Evolutionary conservation across 495 filamentous ascomycete genomes (phyloP), one percentile per base, ranked within the genome.

Genomic region (Aspergillus sclerotiicarbonarius): DNA sequence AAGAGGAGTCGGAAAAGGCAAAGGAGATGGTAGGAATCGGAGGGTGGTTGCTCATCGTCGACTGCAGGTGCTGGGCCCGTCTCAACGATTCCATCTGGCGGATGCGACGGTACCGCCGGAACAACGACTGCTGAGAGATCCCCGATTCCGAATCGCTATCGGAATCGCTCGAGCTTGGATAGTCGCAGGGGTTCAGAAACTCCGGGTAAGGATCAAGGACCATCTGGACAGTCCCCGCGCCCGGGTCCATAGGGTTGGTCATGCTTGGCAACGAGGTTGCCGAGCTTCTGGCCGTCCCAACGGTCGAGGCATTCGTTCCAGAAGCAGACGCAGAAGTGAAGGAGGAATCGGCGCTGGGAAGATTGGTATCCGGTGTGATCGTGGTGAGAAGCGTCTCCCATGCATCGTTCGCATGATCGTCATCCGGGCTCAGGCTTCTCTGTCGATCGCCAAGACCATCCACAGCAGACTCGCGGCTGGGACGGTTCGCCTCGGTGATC

Each of bases 371-470:
- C 4, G 90, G 90, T 0, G 88, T 84, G 47, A 96, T 83, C 2
- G 90, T 94, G 8, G 81, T 86, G 54, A 90, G 79, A 59, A 96
- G 80, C 9, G 86, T 90, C 48, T 92, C 87, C 92, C 92, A 96
- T 16, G 80, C 77, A 51, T 81, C 79, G 51, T 62, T 67, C n/a
- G 69, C 67, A 46, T 84, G 68, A 15, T 76, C 85, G 33, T 72
- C 83, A 48, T 90, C 87, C 3, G 91, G 89, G 68, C 89, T 92
- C 51, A 89, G 75, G 65, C 91, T 95, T 43, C 91, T 83, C 54
- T 90, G 84, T 39, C 90, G 86, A 69, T 96, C 91, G 15, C 91
- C 91, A 30, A 96, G 79, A 13, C 91, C 91, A 74, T 93, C 87
- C 6, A 87, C 63, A 39, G 53, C 47, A 8, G 70, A 37, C 13